Evolutionary conservation across 805 yeast species (phyloP), one percentile per base, ranked within the genome.

Genomic region (Isabelozyma gotoi): DNA sequence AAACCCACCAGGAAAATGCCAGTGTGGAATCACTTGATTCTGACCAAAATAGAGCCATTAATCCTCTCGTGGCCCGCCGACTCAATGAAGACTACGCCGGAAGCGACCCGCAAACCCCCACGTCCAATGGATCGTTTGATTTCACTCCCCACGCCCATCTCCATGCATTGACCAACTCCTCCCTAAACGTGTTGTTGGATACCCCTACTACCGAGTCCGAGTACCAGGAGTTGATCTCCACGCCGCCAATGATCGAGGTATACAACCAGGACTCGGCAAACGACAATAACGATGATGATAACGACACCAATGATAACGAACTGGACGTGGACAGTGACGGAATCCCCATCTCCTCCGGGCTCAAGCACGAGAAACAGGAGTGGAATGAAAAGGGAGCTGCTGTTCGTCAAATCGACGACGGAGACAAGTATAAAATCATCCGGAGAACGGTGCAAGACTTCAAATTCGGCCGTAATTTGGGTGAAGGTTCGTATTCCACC

Each of bases 401-500:
- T 1, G 57, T 58, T 14, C 56, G 50, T 39, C 47, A 42, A 15
- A 46, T 65, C 3, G 48, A 42, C 0, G 47, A 49, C 17, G 47
- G 35, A 2, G 49, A 50, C 5, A 49, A 50, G 2, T 51, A 49
- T 19, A 50, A 52, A 21, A 49, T 68, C 11, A 60, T 71, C 19
- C 59, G 65, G 38, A 51, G 77, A 46, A 63, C 62, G 2, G 77
- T 72, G 2, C 49, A 48, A 18, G 77, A 72, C 53, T 72, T 72
- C 45, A 62, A 62, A 44, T 70, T 70, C 40, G 77, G 77, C 5
- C 59, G 62, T 37, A 56, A 54, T n/a, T 52, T 72, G 35, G 77
- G 77, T 12, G 77, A 71, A 48, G 77, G 77, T 1, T 71, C 76
- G 1, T 72, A 72, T 45, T 68, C 74, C 7, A 72, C 77, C 0